These are phyloP conservation scores for Tremella mesenterica DNA, from an alignment of 768 basidiomycete genomes.

Conservation along the genomic window DNA sequence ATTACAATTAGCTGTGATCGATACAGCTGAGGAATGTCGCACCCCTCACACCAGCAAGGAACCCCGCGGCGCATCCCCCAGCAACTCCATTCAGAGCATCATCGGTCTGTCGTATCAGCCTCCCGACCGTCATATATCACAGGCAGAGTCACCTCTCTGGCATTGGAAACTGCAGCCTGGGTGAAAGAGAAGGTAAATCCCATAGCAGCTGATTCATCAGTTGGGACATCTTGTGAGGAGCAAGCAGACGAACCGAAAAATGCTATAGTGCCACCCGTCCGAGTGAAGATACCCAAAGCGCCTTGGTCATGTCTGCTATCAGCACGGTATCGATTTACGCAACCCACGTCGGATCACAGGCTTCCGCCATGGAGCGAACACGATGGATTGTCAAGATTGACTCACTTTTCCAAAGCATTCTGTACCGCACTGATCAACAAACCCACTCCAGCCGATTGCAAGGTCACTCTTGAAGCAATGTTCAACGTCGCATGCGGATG, in stretches of 20 bases:
- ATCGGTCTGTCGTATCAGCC: slow-evolving; percentile 45
- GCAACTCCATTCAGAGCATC: slow-evolving; percentile 75
- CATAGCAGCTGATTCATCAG: slow-evolving; percentile 61
- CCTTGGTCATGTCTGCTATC: slow-evolving; percentile 57
- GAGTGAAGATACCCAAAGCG: slow-evolving; percentile 74
- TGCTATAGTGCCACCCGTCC: slow-evolving; percentile 81
- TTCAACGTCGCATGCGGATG: slow-evolving; percentile 33
- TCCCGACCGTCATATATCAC: neutral
- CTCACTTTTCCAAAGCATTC: slow-evolving; percentile 61
- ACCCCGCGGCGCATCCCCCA: slow-evolving; percentile 87
- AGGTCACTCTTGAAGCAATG: slow-evolving; percentile 38
- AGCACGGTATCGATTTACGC: too few species aligned
- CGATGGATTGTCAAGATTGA: neutral
- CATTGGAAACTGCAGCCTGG: slow-evolving; percentile 71
- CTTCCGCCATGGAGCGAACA: neutral
- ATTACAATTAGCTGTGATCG: neutral
- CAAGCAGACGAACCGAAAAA: slow-evolving; percentile 63
- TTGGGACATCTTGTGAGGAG: neutral
- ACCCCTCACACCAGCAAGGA: slow-evolving; percentile 80
- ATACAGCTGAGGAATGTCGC: slow-evolving; percentile 26
- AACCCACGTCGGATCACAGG: too few species aligned
- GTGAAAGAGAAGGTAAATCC: slow-evolving; percentile 76
- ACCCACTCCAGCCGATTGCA: slow-evolving; percentile 46
- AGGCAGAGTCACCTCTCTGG: slow-evolving; percentile 49
- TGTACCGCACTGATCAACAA: slow-evolving; percentile 53